These are phyloP conservation scores for Orychophragmus violaceus DNA, from an alignment of 345 rosid genomes.

Conservation along the genomic window DNA sequence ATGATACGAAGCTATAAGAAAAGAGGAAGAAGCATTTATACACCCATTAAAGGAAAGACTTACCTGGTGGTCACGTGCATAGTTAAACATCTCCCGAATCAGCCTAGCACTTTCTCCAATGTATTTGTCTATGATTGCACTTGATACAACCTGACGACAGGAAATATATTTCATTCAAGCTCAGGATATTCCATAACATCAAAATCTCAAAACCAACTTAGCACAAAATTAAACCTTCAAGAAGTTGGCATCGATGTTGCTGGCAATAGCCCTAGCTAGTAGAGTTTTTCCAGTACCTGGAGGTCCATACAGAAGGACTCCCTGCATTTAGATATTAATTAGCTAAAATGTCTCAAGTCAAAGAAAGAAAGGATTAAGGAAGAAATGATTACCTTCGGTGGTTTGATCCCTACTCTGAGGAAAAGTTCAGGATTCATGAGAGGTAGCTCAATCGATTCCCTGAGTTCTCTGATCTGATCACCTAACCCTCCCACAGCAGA, in stretches of 20 bases:
- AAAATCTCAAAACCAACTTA: background rate
- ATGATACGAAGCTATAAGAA: background rate
- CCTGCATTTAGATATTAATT: constrained; percentile 38
- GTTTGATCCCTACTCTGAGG: constrained; percentile 90
- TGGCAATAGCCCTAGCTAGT: constrained; percentile 95
- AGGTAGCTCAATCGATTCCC: constrained; percentile 95
- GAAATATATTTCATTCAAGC: background rate
- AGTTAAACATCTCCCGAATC: constrained; percentile 96
- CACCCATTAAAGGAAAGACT: constrained; percentile 3
- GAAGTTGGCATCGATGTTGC: constrained; percentile 96
- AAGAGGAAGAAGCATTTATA: background rate
- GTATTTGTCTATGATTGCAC: constrained; percentile 95
- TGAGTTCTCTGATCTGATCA: constrained; percentile 91
- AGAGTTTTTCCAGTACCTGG: constrained; percentile 98
- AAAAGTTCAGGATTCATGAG: constrained; percentile 97
- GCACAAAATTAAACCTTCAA: constrained; percentile 52
- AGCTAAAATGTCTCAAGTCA: background rate
- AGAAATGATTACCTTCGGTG: constrained; percentile 67
- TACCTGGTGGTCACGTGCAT: constrained; percentile 98
- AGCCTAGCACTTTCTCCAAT: constrained; percentile 97
- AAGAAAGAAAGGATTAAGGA: background rate
- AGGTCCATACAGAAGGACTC: constrained; percentile 98
- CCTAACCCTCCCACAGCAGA: constrained; percentile 94
- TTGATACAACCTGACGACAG: constrained; percentile 67
- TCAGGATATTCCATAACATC: background rate